Evolutionary conservation across 192 early-diverging fungal genomes (phyloP).

Genomic region (Backusella macrospora): DNA sequence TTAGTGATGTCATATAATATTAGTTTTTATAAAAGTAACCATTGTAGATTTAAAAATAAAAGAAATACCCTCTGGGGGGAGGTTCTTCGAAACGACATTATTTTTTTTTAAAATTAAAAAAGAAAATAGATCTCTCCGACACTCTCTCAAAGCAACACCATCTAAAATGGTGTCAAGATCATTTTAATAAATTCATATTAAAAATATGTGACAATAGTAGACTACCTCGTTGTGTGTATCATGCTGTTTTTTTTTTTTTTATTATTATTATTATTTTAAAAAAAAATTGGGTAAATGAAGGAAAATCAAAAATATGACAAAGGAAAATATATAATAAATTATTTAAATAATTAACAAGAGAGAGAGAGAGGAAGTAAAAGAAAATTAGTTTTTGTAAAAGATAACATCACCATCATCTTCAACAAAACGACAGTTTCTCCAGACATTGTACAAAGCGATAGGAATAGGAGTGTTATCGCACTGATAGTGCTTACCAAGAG

Average conservation of each 20-base stretch:
- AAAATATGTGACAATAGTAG: too few relatives aligned
- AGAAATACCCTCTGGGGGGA: too few relatives aligned
- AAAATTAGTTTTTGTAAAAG: constrained; percentile 61
- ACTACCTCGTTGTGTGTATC: background rate
- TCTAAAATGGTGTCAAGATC: too few relatives aligned
- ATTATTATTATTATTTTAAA: background rate
- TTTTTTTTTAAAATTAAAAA: too few relatives aligned
- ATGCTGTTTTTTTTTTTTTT: constrained; percentile 12
- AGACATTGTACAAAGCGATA: constrained; percentile 69
- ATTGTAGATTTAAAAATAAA: too few relatives aligned
- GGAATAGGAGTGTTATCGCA: constrained; percentile 75
- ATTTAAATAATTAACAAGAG: background rate
- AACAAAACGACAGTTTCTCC: constrained; percentile 79
- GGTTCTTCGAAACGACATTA: too few relatives aligned
- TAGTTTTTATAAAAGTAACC: too few relatives aligned
- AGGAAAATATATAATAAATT: constrained; percentile 2
- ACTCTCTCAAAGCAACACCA: too few relatives aligned
- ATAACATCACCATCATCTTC: constrained; percentile 87
- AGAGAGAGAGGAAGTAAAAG: background rate
- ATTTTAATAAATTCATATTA: too few relatives aligned
- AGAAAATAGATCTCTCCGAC: too few relatives aligned
- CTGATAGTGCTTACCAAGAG: constrained; percentile 81
- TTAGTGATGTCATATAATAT: too few relatives aligned
- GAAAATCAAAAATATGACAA: background rate
- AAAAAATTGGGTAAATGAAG: background rate